Evolutionary conservation across 1,284 basidiomycete species (phyloP).

Genomic region (Malassezia japonica): DNA sequence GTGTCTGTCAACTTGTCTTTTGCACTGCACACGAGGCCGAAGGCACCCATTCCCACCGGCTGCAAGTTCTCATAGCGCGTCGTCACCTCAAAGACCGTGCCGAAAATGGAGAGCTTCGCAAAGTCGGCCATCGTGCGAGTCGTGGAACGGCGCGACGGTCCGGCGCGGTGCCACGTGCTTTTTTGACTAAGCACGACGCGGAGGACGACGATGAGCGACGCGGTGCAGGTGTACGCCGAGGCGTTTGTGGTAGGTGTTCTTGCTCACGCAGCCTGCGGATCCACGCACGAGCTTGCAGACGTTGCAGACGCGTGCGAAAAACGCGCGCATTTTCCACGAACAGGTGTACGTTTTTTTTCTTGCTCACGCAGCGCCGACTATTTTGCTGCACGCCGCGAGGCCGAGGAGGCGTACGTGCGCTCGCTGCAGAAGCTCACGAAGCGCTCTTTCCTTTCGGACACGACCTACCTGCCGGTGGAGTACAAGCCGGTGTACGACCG

Average conservation of each 20-base stretch:
- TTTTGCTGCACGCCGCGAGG: conserved; percentile 51
- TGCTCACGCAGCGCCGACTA: conserved; percentile 47
- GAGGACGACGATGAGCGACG: neutral
- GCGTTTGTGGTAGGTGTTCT: conserved; percentile 20
- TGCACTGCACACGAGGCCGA: conserved; percentile 59
- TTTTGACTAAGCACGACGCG: too few relatives aligned
- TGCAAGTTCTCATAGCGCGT: conserved; percentile 93
- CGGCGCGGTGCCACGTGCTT: too few relatives aligned
- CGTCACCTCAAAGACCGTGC: conserved; percentile 77
- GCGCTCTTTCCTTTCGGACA: conserved; percentile 45
- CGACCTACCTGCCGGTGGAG: conserved; percentile 32
- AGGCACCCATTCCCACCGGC: conserved; percentile 95
- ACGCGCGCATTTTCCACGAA: conserved; percentile 38
- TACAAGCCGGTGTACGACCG: conserved; percentile 43
- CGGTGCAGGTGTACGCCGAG: conserved; percentile 19
- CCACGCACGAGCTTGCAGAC: conserved; percentile 11
- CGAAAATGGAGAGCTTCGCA: conserved; percentile 96
- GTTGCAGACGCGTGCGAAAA: conserved; percentile 27
- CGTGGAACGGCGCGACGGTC: neutral
- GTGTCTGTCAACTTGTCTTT: conserved; percentile 93
- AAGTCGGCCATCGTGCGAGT: conserved; percentile 55
- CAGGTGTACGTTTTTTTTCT: conserved; percentile 24
- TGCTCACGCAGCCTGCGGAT: neutral
- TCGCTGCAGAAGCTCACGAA: conserved; percentile 51
- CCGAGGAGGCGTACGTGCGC: conserved; percentile 52